Evolutionary conservation across 192 early-diverging fungal genomes (phyloP), one percentile per base, ranked within the genome.

Genomic region (Glomus cerebriforme): DNA sequence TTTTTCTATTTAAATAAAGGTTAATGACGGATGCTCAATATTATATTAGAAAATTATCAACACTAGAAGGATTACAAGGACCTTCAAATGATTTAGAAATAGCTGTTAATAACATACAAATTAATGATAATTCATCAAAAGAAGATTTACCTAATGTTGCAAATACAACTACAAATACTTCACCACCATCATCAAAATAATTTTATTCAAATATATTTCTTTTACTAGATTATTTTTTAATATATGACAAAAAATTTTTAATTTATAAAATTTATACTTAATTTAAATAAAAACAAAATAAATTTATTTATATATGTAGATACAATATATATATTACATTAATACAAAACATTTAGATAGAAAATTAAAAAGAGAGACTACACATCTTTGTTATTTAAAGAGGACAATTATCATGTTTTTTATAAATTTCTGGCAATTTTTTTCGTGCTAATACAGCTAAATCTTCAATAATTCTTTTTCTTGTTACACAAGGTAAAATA

Each of bases 381-480:
- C n/a, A n/a, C n/a, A n/a, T n/a, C n/a, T n/a, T 71, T 17, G 19
- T 39, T 49, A 49, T 59, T 89, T 91, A 97, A 77, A 99, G 82
- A 24, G 97, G 97, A 75, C 96, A 92, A 81, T 96, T 97, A 63
- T 95, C 95, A 83, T 99, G 97, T 87, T 99, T 99, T 87, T 97
- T 97, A 81, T 84, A 80, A 37, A 95, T 96, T 81, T 93, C 94
- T 76, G 78, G 79, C 59, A 86, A 83, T 77, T 92, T 86, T 87
- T 99, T 99, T 77, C 79, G 72, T 78, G 91, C 89, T 73, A 99
- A 84, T 82, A 95, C 87, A 37, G 88, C 87, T 75, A 99, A 87
- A 79, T 97, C 96, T 77, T 96, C 91, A 83, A 99, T 97, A 81
- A 99, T 90, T 22, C 92, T 86, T 54, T 74, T 81, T 32, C 97